phyloP scores from a whole-genome alignment of 1,284 basidiomycete species.

The Cystobasidiaceae sp. region DNA sequence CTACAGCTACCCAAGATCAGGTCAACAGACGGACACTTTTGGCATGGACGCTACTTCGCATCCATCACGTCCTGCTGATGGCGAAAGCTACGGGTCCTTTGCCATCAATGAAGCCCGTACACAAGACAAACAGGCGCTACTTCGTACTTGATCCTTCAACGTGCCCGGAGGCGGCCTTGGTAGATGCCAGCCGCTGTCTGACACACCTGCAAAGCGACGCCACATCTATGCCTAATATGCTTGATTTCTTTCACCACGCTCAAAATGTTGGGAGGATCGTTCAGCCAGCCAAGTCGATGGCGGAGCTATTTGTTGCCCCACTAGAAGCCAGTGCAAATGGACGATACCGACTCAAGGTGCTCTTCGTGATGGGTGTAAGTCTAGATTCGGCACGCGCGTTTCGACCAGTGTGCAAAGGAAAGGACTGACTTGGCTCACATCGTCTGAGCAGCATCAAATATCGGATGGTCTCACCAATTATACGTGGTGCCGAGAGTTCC shows the following conservation, averaged over 20 bases:
- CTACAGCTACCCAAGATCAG: neutral
- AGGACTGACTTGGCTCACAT: too few relatives aligned
- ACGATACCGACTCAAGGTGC: neutral
- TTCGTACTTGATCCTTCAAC: neutral
- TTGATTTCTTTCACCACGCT: conserved; percentile 17
- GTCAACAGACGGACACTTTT: conserved; percentile 1
- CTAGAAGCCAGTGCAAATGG: neutral
- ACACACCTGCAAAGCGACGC: neutral
- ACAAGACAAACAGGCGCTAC: neutral
- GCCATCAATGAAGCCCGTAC: conserved; percentile 1
- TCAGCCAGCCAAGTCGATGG: conserved; percentile 3
- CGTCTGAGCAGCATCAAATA: conserved; percentile 6
- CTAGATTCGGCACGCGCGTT: too few relatives aligned
- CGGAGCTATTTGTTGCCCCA: conserved; percentile 7
- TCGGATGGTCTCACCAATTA: conserved; percentile 28
- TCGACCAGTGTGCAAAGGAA: too few relatives aligned
- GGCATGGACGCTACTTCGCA: conserved; percentile 11
- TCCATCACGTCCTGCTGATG: conserved; percentile 19
- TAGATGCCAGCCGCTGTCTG: neutral
- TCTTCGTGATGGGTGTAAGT: conserved; percentile 18
- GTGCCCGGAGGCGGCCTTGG: neutral
- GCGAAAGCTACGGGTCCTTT: neutral
- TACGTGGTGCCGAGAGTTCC: conserved; percentile 17
- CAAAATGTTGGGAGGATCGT: conserved; percentile 21
- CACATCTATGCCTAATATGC: neutral